Percentiles rank a stretch among this genome's conserved stretches.
phyloP scores from a whole-genome alignment of 2,329 filamentous ascomycete genomes.

The Septoria linicola region DNA sequence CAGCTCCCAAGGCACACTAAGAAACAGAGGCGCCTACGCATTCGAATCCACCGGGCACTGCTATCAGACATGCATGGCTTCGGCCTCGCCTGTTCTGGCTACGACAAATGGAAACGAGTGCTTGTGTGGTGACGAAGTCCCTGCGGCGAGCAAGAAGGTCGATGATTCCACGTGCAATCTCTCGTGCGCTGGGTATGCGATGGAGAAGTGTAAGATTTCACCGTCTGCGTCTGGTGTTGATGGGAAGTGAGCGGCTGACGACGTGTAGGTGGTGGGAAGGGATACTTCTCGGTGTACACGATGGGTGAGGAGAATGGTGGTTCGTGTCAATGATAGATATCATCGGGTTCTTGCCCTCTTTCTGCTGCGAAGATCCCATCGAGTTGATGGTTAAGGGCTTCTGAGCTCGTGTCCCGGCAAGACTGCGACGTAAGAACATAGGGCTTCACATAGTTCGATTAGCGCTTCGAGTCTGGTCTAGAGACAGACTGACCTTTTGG shows the following conservation, averaged over 20 bases:
- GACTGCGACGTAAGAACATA: too few species aligned
- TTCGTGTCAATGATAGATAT: too few species aligned
- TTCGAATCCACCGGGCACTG: slow-evolving; percentile 60
- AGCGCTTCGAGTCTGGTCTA: too few species aligned
- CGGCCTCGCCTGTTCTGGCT: slow-evolving; percentile 58
- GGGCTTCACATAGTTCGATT: too few species aligned
- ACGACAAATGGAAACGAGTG: slow-evolving; percentile 64
- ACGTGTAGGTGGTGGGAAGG: slow-evolving; percentile 57
- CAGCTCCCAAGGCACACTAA: slow-evolving; percentile 46
- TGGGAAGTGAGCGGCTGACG: too few species aligned
- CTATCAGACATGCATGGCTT: slow-evolving; percentile 48
- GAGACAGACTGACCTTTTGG: too few species aligned
- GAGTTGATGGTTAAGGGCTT: too few species aligned
- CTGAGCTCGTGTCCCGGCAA: too few species aligned
- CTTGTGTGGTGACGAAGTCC: slow-evolving; percentile 70
- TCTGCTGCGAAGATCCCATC: too few species aligned
- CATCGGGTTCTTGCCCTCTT: too few species aligned
- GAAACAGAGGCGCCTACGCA: slow-evolving; percentile 48
- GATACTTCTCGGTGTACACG: slow-evolving; percentile 47
- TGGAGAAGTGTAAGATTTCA: slow-evolving; percentile 9
- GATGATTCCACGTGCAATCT: slow-evolving; percentile 62
- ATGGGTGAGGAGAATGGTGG: too few species aligned
- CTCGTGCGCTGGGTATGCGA: slow-evolving; percentile 49
- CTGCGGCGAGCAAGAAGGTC: slow-evolving; percentile 56
- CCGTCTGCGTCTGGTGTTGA: too few species aligned